A percentile compares a stretch with the other conserved stretches of the same genome.
phyloP scores from a whole-genome alignment of 176 grass and related monocot species.

The Triticum urartu region DNA sequence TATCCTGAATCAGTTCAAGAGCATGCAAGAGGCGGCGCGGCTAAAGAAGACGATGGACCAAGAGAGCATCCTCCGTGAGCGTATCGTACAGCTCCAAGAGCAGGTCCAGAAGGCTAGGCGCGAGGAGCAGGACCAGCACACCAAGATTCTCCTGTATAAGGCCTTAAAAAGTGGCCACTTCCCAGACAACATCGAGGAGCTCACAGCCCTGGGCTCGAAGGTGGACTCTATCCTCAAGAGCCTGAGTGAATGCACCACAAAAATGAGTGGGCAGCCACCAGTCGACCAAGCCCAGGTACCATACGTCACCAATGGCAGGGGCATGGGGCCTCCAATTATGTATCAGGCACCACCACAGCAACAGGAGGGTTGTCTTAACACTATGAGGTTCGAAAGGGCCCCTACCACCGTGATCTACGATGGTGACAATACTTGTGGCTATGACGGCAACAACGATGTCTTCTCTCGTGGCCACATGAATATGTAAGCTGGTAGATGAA shows the following conservation, averaged over 20 bases:
- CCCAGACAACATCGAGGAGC: background rate
- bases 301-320: background rate
- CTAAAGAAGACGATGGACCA: slow-evolving; percentile 33
- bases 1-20: no score
- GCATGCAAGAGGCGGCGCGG: background rate
- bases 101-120: background rate
- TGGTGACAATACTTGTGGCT: no score
- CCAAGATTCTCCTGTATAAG: slow-evolving; percentile 8
- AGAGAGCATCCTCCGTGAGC: slow-evolving; percentile 29
- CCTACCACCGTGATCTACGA: no score
- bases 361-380: no score
- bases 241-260: background rate
- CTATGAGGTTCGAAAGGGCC: no score
- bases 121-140: background rate
- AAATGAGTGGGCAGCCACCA: background rate
- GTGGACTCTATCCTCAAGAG: background rate
- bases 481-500: no score
- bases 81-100: background rate
- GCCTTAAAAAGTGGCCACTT: background rate
- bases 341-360: no score
- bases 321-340: background rate
- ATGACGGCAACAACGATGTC: no score
- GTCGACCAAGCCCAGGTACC: background rate
- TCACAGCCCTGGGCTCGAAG: background rate
- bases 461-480: no score